Evolutionary conservation across 768 basidiomycete genomes (phyloP).

Genomic region (Termitomyces sp.): DNA sequence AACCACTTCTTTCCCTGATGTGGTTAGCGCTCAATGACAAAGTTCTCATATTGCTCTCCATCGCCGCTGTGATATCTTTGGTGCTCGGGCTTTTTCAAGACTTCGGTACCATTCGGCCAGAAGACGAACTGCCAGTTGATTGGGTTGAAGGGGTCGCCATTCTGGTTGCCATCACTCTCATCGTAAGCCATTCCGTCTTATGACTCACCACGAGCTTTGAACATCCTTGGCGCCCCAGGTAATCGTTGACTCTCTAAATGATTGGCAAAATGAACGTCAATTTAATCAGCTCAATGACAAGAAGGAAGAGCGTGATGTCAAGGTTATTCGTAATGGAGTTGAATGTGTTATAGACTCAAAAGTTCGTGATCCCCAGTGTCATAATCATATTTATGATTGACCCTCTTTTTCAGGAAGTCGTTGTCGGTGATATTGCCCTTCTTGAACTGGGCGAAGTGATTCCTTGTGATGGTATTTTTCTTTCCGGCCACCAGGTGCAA

Average conservation of each 20-base stretch:
- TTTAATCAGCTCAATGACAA: constrained; percentile 90
- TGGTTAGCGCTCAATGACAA: constrained; percentile 88
- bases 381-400: not conserved
- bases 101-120: constrained; percentile 64
- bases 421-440: constrained; percentile 90
- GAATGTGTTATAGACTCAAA: constrained; percentile 79
- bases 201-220: not conserved
- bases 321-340: constrained; percentile 69
- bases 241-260: constrained; percentile 90
- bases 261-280: constrained; percentile 98
- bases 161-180: constrained; percentile 70
- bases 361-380: constrained; percentile 34
- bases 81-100: constrained; percentile 94
- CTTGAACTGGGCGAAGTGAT: constrained; percentile 95
- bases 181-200: constrained; percentile 39
- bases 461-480: constrained; percentile 94
- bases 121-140: constrained; percentile 76
- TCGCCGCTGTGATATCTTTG: constrained; percentile 90
- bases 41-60: constrained; percentile 82
- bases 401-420: constrained; percentile 58
- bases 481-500: constrained; percentile 87
- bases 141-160: constrained; percentile 96
- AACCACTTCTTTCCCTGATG: constrained; percentile 73
- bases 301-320: constrained; percentile 90
- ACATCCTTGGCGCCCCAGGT: constrained; percentile 43